phyloP scores from a whole-genome alignment of 2,329 filamentous ascomycete species.

The Zymoseptoria pseudotritici region DNA sequence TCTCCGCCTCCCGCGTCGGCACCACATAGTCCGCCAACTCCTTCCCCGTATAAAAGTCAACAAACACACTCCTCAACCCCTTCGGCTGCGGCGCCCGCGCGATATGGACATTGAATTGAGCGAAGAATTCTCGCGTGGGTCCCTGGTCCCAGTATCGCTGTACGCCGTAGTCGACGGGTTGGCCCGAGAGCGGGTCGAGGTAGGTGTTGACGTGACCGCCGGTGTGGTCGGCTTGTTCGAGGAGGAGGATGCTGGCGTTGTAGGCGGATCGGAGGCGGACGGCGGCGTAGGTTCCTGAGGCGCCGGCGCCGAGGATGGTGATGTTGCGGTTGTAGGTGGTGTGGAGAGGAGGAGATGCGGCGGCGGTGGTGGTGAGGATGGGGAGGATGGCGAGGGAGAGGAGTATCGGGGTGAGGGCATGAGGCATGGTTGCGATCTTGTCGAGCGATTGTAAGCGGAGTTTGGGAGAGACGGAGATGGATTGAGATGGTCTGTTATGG shows the following conservation, averaged over 20 bases:
- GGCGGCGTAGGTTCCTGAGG: constrained; percentile 13
- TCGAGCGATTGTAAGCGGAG: no score
- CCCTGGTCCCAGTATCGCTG: constrained; percentile 4
- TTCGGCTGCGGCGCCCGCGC: neutral
- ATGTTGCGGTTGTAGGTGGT: neutral
- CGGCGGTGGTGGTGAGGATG: no score
- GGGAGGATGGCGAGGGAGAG: no score
- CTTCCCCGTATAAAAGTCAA: constrained; percentile 1
- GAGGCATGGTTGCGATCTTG: no score
- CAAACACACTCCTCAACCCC: neutral
- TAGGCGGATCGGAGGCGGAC: constrained; percentile 11
- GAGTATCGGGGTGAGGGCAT: no score
- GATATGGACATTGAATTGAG: neutral
- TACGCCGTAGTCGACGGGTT: constrained; percentile 7
- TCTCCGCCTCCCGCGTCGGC: neutral
- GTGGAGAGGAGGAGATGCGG: no score
- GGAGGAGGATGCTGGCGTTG: constrained; percentile 8
- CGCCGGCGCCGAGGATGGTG: constrained; percentile 13
- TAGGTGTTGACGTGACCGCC: constrained; percentile 8
- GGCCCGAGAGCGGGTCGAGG: neutral
- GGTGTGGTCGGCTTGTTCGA: constrained; percentile 5
- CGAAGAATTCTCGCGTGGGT: constrained; percentile 2
- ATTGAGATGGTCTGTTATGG: no score
- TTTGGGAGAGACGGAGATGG: no score
- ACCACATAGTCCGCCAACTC: neutral